Base-by-base conservation (phyloP, 495 filamentous ascomycete genomes). In the Aspergillus asperescens region DNA sequence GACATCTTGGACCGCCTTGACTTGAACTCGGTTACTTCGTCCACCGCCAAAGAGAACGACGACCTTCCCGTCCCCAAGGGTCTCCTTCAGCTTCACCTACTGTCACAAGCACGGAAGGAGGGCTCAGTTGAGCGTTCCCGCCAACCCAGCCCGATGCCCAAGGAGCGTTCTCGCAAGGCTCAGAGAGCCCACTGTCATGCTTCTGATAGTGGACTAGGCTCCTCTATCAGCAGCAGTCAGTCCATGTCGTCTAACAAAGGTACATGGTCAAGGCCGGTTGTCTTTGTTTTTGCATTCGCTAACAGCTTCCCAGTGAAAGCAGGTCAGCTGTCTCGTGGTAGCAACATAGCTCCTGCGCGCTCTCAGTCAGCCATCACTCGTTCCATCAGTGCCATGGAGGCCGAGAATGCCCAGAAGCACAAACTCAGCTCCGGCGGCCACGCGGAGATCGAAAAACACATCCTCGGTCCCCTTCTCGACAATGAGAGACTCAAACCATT, bases 401-500 rank as follows among this genome's bases (percentile, higher is more conserved):
- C 57, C 32, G 52, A 54, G 12, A 44, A 58, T 1, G 57, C 61
- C 7, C 59, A 61, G 25, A 69, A 66, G 28, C 72, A 74, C 50
- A 73, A 70, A 43, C 67, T 85, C 31, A 72, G 73, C 48, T 57
- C 70, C 8, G 64, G 73, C 52, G 79, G 80, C 34, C 74, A 72
- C 59, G 67, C 75, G 53, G 70, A 80, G 47, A 84, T 86, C 47
- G 70, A 82, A 54, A 71, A 75, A 27, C 67, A 73, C 57, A 74
- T 86, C 52, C 69, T 86, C 42, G 61, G 73, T 2, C 82, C 82
- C 8, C 79, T 86, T 29, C 62, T 84, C 7, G 65, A 71, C 13
- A 76, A 79, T 50, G 59, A 71, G 20, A 61, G 66, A 9, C 76
- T 91, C 44, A 85, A 89, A 67, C 82, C 85, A 27, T 95, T 92